Evolutionary conservation across 2,329 filamentous ascomycete genomes (phyloP).

Genomic region (Diaporthe caulivora): DNA sequence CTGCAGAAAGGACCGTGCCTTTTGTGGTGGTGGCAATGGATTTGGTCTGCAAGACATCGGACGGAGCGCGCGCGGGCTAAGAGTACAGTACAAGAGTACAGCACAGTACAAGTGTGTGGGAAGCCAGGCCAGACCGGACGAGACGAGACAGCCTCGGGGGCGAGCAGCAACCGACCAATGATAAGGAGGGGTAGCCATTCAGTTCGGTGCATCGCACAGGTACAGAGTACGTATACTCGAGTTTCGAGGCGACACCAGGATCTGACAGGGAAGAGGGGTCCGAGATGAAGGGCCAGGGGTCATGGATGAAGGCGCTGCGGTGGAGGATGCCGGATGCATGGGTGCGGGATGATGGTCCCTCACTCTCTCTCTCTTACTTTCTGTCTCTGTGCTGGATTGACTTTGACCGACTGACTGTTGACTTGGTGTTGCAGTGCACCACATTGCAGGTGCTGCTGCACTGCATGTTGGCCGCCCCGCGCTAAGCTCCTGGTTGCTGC

Average conservation of each 20-base stretch:
- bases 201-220: background rate
- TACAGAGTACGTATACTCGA: background rate
- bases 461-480: slow-evolving; percentile 33
- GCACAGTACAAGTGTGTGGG: background rate
- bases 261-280: slow-evolving; percentile 13
- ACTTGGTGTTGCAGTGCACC: slow-evolving; percentile 34
- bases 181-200: background rate
- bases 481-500: slow-evolving; percentile 11
- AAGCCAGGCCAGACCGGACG: slow-evolving; percentile 21
- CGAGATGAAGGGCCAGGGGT: slow-evolving; percentile 18
- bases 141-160: slow-evolving; percentile 7
- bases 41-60: slow-evolving; percentile 31
- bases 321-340: slow-evolving; percentile 12
- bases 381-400: too few relatives aligned
- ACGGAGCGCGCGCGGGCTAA: slow-evolving; percentile 28
- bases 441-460: slow-evolving; percentile 28
- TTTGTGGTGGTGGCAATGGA: slow-evolving; percentile 26
- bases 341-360: slow-evolving; percentile 13
- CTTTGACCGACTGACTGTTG: background rate
- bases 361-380: too few relatives aligned
- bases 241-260: slow-evolving; percentile 7
- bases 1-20: slow-evolving; percentile 26
- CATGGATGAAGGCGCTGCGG: background rate
- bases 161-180: slow-evolving; percentile 4
- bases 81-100: too few relatives aligned